Evolutionary conservation across 208 protist species (phyloP).

Genomic region (Acanthamoeba culbertsoni): DNA sequence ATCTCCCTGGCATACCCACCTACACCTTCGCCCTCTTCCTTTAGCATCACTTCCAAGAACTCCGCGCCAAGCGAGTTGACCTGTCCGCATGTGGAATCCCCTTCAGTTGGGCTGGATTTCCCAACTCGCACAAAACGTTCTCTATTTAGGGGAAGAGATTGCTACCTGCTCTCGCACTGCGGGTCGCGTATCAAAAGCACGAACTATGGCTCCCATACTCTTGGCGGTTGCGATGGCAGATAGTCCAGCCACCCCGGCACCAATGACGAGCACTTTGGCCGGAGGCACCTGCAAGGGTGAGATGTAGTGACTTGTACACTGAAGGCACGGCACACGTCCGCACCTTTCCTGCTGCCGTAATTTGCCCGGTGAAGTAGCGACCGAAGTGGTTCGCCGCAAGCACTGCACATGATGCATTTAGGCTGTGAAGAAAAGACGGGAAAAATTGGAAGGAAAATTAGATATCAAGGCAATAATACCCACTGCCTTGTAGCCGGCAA

Average conservation of each 20-base stretch:
- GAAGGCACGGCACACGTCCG: neutral
- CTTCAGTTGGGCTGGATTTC: neutral
- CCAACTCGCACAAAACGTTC: neutral
- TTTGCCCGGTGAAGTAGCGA: slow-evolving; percentile 86
- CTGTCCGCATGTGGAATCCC: neutral
- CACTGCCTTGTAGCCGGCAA: slow-evolving; percentile 89
- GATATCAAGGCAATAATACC: neutral
- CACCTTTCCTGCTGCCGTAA: slow-evolving; percentile 92
- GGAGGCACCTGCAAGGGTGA: neutral
- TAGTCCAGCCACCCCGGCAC: slow-evolving; percentile 91
- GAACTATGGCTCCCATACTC: slow-evolving; percentile 90
- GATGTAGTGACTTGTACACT: neutral
- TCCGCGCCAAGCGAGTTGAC: slow-evolving; percentile 87
- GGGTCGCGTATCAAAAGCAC: slow-evolving; percentile 89
- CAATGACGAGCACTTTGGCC: slow-evolving; percentile 86
- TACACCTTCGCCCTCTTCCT: slow-evolving; percentile 84
- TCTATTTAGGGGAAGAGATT: neutral
- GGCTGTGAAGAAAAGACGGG: neutral
- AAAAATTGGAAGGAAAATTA: neutral
- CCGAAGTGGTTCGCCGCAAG: slow-evolving; percentile 78
- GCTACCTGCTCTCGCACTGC: slow-evolving; percentile 89
- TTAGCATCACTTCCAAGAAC: slow-evolving; percentile 86
- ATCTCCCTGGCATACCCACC: slow-evolving; percentile 92
- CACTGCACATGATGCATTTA: neutral
- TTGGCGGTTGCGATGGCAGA: slow-evolving; percentile 88